Conservation (phyloP, 2,329 filamentous ascomycete genomes). For the Fusarium pseudonygamai region DNA sequence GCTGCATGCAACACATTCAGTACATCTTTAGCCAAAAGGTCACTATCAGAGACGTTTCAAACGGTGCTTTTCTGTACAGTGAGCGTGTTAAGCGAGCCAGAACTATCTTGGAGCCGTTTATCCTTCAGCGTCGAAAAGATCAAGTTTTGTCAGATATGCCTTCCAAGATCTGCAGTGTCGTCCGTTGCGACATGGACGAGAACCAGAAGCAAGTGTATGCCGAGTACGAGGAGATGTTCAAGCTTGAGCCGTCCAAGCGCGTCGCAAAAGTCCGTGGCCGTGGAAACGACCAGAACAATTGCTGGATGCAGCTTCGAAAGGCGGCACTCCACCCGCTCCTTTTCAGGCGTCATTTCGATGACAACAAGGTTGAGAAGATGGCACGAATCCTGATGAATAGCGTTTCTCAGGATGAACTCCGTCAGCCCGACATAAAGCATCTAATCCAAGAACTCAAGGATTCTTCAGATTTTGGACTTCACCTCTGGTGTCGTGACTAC, state of each 20-base stretch:
- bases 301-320: slow-evolving; percentile 91
- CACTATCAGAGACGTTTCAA: slow-evolving; percentile 79
- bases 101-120: slow-evolving; percentile 94
- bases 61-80: slow-evolving; percentile 84
- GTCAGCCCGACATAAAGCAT: slow-evolving; percentile 61
- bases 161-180: slow-evolving; percentile 78
- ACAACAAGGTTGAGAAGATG: slow-evolving; percentile 80
- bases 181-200: slow-evolving; percentile 81
- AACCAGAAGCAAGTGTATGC: slow-evolving; percentile 80
- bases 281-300: slow-evolving; percentile 69
- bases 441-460: slow-evolving; percentile 65
- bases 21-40: slow-evolving; percentile 93
- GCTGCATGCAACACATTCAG: slow-evolving; percentile 80
- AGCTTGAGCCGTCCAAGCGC: slow-evolving; percentile 65
- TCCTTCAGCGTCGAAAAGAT: slow-evolving; percentile 90
- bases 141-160: slow-evolving; percentile 90
- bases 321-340: slow-evolving; percentile 92
- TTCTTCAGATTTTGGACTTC: slow-evolving; percentile 72
- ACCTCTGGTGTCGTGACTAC: slow-evolving; percentile 71
- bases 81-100: slow-evolving; percentile 88
- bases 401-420: slow-evolving; percentile 64
- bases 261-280: slow-evolving; percentile 59
- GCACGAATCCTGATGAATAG: slow-evolving; percentile 78
- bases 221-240: slow-evolving; percentile 69
- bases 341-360: slow-evolving; percentile 82